phyloP scores from a whole-genome alignment of 2,329 filamentous ascomycete species.

The Colletotrichum aenigma region DNA sequence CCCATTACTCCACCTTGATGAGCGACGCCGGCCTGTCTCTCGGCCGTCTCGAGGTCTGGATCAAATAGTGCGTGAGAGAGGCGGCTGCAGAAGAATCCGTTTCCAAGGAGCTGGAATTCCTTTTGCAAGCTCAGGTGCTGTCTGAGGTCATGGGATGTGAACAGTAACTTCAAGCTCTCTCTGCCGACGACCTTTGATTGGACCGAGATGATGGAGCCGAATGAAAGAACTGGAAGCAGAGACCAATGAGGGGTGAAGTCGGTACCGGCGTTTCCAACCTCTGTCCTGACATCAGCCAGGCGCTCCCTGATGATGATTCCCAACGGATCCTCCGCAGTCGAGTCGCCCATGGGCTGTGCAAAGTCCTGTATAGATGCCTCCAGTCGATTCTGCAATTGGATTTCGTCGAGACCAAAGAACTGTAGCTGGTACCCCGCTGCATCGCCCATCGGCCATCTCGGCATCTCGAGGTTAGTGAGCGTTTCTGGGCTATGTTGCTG shows the following conservation, averaged over 20 bases:
- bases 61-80: constrained; percentile 86
- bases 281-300: constrained; percentile 30
- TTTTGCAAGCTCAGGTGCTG: constrained; percentile 77
- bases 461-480: background rate
- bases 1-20: constrained; percentile 77
- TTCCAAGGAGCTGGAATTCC: constrained; percentile 83
- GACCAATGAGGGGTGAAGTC: constrained; percentile 60
- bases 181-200: constrained; percentile 81
- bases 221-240: constrained; percentile 71
- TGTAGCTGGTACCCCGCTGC: constrained; percentile 33
- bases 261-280: constrained; percentile 7
- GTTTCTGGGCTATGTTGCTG: background rate
- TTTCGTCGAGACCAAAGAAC: constrained; percentile 53
- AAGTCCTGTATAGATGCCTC: constrained; percentile 55
- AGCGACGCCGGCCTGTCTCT: constrained; percentile 72
- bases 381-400: constrained; percentile 51
- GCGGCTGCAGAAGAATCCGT: constrained; percentile 81
- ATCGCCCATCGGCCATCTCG: background rate
- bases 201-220: constrained; percentile 73
- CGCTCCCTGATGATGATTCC: constrained; percentile 26
- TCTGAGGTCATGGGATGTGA: constrained; percentile 73
- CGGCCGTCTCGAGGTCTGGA: constrained; percentile 78
- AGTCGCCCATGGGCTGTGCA: constrained; percentile 36
- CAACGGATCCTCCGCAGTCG: constrained; percentile 21
- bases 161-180: constrained; percentile 76